phyloP scores from a whole-genome alignment of 805 yeast genomes.

The Brettanomyces anomalus region DNA sequence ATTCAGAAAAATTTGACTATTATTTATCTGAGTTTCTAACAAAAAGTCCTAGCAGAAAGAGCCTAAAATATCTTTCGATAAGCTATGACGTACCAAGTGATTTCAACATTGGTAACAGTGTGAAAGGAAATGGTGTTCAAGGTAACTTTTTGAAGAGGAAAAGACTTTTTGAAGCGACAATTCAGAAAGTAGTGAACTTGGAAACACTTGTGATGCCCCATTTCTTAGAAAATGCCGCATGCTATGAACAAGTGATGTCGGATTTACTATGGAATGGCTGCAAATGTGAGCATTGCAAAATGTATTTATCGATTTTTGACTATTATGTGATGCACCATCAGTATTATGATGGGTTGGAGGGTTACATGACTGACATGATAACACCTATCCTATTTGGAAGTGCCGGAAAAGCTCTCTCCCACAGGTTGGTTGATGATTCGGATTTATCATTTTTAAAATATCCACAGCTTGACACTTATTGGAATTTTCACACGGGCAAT shows the following conservation, averaged over 20 bases:
- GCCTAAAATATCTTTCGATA: slow-evolving; percentile 37
- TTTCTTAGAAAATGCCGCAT: slow-evolving; percentile 47
- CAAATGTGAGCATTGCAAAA: slow-evolving; percentile 46
- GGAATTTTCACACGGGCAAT: slow-evolving; percentile 38
- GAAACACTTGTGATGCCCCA: slow-evolving; percentile 48
- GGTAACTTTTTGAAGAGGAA: slow-evolving; percentile 62
- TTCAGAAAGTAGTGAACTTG: slow-evolving; percentile 37
- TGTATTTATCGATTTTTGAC: slow-evolving; percentile 43
- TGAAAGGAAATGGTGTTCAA: slow-evolving; percentile 41
- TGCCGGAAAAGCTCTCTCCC: slow-evolving; percentile 35
- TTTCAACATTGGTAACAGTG: slow-evolving; percentile 41
- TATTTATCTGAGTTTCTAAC: slow-evolving; percentile 33
- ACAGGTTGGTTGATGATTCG: slow-evolving; percentile 20
- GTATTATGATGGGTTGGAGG: slow-evolving; percentile 38
- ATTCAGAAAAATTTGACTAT: slow-evolving; percentile 49
- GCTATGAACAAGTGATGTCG: slow-evolving; percentile 64
- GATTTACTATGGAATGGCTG: slow-evolving; percentile 76
- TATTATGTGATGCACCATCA: slow-evolving; percentile 55
- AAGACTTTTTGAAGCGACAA: slow-evolving; percentile 35
- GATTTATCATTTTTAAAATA: slow-evolving; percentile 18
- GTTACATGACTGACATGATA: slow-evolving; percentile 49
- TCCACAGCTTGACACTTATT: slow-evolving; percentile 27
- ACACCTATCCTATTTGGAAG: slow-evolving; percentile 49
- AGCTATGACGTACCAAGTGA: slow-evolving; percentile 50
- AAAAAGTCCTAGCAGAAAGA: slow-evolving; percentile 24